Evolutionary conservation across 441 rosid species (phyloP).

Genomic region (Bruguiera hainesii): DNA sequence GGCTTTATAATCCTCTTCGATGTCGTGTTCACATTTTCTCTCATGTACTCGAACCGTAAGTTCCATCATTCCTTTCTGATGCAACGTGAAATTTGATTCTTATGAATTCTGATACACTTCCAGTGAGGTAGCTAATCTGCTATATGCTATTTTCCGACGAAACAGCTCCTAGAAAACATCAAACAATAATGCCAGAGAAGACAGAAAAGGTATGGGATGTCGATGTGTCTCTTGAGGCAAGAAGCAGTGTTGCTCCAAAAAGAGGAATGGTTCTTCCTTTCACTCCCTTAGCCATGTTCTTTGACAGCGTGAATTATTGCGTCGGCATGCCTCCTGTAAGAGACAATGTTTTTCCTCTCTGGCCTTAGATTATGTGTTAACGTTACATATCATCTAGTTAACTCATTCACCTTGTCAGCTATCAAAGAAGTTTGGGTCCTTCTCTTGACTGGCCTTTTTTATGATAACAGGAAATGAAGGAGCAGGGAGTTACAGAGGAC

Average conservation of each 20-base stretch:
- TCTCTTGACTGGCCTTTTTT: not conserved
- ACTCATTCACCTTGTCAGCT: not conserved
- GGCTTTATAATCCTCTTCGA: constrained; percentile 67
- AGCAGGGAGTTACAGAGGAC: constrained; percentile 68
- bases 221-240: constrained; percentile 27
- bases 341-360: not conserved
- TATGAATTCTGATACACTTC: not conserved
- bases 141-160: constrained; percentile 11
- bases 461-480: constrained; percentile 72
- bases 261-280: constrained; percentile 96
- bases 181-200: constrained; percentile 69
- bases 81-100: not conserved
- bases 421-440: not conserved
- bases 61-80: constrained; percentile 5
- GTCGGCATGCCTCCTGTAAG: constrained; percentile 94
- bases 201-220: constrained; percentile 34
- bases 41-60: constrained; percentile 78
- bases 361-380: too few relatives aligned
- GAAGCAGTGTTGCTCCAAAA: constrained; percentile 40
- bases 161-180: constrained; percentile 67
- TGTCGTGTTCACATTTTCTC: constrained; percentile 58
- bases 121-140: constrained; percentile 8
- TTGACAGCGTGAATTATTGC: constrained; percentile 62
- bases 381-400: too few relatives aligned
- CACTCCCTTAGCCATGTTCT: constrained; percentile 86